Base-by-base conservation (phyloP, 495 filamentous ascomycete genomes). In the Tuber microsphaerosporum region DNA sequence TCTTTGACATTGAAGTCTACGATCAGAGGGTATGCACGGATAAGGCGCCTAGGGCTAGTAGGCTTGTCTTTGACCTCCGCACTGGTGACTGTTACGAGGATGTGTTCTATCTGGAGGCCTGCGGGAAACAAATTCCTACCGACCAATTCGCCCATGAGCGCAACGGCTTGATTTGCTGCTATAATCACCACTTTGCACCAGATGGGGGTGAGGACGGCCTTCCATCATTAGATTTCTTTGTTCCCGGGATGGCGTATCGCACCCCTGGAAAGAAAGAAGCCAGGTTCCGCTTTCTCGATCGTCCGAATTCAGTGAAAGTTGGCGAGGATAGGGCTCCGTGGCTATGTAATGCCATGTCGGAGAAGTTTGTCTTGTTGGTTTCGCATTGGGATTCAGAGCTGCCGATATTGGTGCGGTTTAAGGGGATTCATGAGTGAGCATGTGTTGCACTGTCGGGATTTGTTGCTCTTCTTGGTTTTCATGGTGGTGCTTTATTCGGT, bases 351-450 rank as follows among this genome's bases (percentile, higher is more conserved):
- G 39, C 48, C n/a, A 5, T 70, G 20, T 45, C 41, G 45, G 56
- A 74, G 14, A 41, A 46, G 26, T 77, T 73, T 71, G 68, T 39
- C 39, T 70, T 31, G 68, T 77, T 65, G 31, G 56, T 65, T 65
- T 65, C 56, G 3, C 17, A 69, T 65, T 56, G 37, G 16, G 41
- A 10, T 44, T 26, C 26, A 3, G 31, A 41, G 7, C 45, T 37
- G 2, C 26, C 43, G 34, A 37, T 61, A 16, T 43, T 79, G 42
- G 22, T 79, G 70, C 75, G 72, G 41, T 79, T 79, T 75, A 37
- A 72, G 42, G 77, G 77, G n/a, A 70, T 79, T 39, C 72, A 79
- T 73, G 77, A 79, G 17, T 43, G 44, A 41, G 72, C 56, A 34
- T 31, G 56, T 12, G 5, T 31, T 61, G n/a, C 2, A 8, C 26